Base-by-base conservation (phyloP, 1,284 basidiomycete genomes). In the Fistulinella cinereoalba region DNA sequence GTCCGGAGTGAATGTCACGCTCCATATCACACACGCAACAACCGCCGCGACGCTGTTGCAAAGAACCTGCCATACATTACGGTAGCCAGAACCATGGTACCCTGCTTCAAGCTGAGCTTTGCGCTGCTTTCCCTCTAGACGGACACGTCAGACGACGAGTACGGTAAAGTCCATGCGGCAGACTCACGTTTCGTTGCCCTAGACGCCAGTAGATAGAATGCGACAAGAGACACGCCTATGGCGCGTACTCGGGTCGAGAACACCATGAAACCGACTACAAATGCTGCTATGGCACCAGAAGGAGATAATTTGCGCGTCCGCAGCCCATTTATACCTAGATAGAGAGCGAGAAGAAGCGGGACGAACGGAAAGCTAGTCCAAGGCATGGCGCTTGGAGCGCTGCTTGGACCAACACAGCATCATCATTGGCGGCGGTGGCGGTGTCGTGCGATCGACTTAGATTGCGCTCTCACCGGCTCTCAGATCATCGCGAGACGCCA, bases 31-130 rank as follows among this genome's bases (percentile, higher is more conserved):
- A 10, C 79, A 75, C 0, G 86, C 86, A 5, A 83, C 53, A 19
- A 89, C 67, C 0, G 85, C 88, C 10, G 83, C 77, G n/a, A 81
- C 72, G 21, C 85, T 87, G 62, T 92, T 94, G 69, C 81, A 83
- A 8, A 93, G 62, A 15, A 94, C 92, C 68, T 97, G 93, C 64
- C 80, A 77, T 12, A 80, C 85, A 23, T 73, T 79, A 22, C 93
- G 74, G 62, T 93, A 85, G 0, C 85, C 87, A 48, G 69, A 75
- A 38, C 79, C 79, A 37, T 85, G 78, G 54, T 86, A 81, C 0
- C 83, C 88, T 40, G 88, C 88, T 64, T 98, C 95, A 22, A 95
- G 74, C 49, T 70, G 70, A 2, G 80, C 80, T 65, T 97, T 98
- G 43, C 69, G 69, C 39, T 73, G 64, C 58, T 81, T 83, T 19